These are phyloP conservation scores for Aspergillus sp. DNA, from an alignment of 2,329 filamentous ascomycete species.

Conservation along the genomic window DNA sequence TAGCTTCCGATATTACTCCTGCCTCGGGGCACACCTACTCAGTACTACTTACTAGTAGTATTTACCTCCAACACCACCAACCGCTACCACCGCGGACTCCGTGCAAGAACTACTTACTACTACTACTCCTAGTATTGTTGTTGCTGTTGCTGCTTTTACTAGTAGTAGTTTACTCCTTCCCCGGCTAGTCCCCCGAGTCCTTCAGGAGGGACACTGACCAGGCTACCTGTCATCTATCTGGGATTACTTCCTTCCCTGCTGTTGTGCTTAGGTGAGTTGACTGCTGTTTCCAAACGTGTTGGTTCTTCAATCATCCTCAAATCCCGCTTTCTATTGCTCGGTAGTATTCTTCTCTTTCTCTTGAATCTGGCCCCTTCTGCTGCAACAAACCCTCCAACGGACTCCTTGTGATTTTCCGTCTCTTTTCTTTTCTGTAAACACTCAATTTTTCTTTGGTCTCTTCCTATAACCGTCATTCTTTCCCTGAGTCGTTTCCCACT, in stretches of 20 bases:
- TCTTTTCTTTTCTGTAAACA: background rate
- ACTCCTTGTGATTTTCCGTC: too few species aligned
- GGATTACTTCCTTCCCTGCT: background rate
- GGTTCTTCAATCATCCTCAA: background rate
- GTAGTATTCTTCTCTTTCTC: background rate
- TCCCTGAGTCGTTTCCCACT: constrained; percentile 1
- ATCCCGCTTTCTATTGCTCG: background rate
- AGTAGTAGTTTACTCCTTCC: background rate
- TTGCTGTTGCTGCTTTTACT: too few species aligned
- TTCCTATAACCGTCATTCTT: background rate
- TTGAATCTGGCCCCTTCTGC: background rate
- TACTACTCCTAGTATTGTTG: too few species aligned
- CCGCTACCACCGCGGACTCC: too few species aligned
- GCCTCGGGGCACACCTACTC: background rate
- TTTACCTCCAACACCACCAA: background rate
- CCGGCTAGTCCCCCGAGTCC: background rate
- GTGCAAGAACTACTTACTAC: too few species aligned
- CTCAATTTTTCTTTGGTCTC: background rate
- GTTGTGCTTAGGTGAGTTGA: constrained; percentile 1
- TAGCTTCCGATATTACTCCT: background rate
- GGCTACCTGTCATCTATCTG: constrained; percentile 12
- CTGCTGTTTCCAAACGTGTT: constrained; percentile 6
- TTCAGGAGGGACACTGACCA: background rate
- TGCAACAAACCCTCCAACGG: background rate
- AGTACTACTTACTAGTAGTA: too few species aligned